Base-by-base conservation (phyloP, 495 filamentous ascomycete genomes). In the Terfezia boudieri region DNA sequence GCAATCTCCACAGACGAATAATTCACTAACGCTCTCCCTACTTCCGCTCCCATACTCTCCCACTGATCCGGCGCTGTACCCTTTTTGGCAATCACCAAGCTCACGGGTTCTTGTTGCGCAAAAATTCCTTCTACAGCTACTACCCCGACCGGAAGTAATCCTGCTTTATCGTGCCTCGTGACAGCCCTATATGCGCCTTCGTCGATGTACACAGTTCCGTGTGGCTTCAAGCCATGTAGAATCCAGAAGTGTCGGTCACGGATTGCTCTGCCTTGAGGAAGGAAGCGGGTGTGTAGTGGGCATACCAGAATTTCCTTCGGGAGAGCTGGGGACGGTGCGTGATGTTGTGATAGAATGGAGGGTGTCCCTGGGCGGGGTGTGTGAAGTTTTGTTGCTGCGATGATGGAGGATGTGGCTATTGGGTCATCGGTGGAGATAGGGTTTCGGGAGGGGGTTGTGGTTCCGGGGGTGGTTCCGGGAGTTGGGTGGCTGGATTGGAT, bases 191-290 rank as follows among this genome's bases (percentile, higher is more conserved):
- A 79, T 1, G 90, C 89, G 41, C 90, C 90, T 10, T 76, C 71
- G 67, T 98, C 90, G 64, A 98, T 94, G 64, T 82, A 94, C 8
- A 98, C 59, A 12, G 81, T 94, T 1, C 90, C 90, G 59, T 90
- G 86, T 3, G 92, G 84, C 4, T 81, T 80, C n/a, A 96, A 76
- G 26, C 90, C 90, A 63, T 98, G 83, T 0, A 96, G 78, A 51
- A 98, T 78, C 90, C 92, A 96, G 73, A 98, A 95, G 60, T 86
- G 84, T 50, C 87, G 81, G 60, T 94, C 90, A 43, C 86, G 80
- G 26, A 98, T 86, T 0, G 89, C 86, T 23, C 83, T 76, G 1
- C 77, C 73, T n/a, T 84, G 85, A 5, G 86, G 86, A 14, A 94
- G 74, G 69, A 98, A 98, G 53, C 90, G 80, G 12, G 90, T 98